These are phyloP conservation scores for Zoysia matrella DNA, from an alignment of 202 grass and related monocot genomes.

Conservation along the genomic window DNA sequence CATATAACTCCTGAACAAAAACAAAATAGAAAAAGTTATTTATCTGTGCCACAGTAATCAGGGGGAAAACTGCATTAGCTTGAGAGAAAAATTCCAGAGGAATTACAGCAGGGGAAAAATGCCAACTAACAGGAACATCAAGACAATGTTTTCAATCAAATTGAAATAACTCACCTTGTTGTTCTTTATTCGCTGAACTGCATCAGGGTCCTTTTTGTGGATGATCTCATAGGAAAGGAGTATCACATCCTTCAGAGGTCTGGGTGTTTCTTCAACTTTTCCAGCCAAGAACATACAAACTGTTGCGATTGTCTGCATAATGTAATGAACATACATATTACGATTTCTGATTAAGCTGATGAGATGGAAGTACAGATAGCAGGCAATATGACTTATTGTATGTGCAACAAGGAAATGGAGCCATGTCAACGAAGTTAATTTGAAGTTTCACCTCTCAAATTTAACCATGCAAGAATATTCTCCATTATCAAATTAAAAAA, in stretches of 20 bases:
- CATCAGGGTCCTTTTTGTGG: constrained; percentile 86
- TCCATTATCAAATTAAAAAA: too few species aligned
- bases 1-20: constrained; percentile 81
- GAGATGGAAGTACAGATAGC: background rate
- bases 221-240: constrained; percentile 94
- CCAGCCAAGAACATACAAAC: too few species aligned
- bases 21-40: background rate
- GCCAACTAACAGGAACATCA: background rate
- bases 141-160: too few species aligned
- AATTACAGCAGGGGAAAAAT: background rate
- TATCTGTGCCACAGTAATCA: background rate
- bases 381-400: constrained; percentile 10
- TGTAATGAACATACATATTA: constrained; percentile 28
- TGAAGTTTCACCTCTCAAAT: background rate
- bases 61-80: background rate
- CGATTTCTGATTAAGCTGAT: constrained; percentile 15
- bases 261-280: constrained; percentile 60
- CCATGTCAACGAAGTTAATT: background rate
- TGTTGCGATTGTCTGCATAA: constrained; percentile 49
- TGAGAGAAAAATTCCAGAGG: background rate
- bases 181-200: constrained; percentile 80
- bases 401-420: constrained; percentile 1
- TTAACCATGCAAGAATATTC: too few species aligned
- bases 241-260: constrained; percentile 87
- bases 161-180: constrained; percentile 61